These are phyloP conservation scores for Metschnikowia hibisci DNA, from an alignment of 805 yeast species.

Conservation along the genomic window DNA sequence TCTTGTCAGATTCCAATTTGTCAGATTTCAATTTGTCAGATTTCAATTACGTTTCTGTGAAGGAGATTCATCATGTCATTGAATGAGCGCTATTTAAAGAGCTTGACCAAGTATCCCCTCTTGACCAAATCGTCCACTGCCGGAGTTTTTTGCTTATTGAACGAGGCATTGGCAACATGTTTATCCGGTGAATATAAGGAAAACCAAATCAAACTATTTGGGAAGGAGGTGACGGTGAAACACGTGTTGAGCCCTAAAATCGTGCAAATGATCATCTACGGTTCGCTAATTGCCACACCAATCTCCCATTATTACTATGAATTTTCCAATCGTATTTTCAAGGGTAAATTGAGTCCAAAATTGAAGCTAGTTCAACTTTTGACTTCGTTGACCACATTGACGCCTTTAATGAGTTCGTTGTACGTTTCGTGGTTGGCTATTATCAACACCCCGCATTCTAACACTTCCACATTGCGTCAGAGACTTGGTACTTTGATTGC, in stretches of 20 bases:
- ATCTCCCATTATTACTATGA: conserved; percentile 52
- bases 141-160: conserved; percentile 50
- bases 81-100: conserved; percentile 33
- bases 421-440: conserved; percentile 52
- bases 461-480: conserved; percentile 8
- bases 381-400: conserved; percentile 49
- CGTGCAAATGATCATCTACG: conserved; percentile 53
- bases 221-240: conserved; percentile 23
- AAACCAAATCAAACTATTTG: conserved; percentile 11
- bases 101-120: conserved; percentile 48
- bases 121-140: conserved; percentile 57
- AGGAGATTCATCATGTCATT: conserved; percentile 16
- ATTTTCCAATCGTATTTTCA: conserved; percentile 40
- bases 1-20: too few relatives aligned
- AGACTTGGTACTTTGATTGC: conserved; percentile 18
- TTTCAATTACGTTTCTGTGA: too few relatives aligned
- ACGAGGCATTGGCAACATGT: conserved; percentile 53
- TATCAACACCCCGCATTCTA: conserved; percentile 37
- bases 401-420: conserved; percentile 49
- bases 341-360: conserved; percentile 34
- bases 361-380: conserved; percentile 48
- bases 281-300: conserved; percentile 54
- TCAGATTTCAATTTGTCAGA: too few relatives aligned
- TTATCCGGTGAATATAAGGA: conserved; percentile 44
- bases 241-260: conserved; percentile 45